Base-by-base conservation (phyloP, 306 rosid genomes). In the Mimosa bimucronata region DNA sequence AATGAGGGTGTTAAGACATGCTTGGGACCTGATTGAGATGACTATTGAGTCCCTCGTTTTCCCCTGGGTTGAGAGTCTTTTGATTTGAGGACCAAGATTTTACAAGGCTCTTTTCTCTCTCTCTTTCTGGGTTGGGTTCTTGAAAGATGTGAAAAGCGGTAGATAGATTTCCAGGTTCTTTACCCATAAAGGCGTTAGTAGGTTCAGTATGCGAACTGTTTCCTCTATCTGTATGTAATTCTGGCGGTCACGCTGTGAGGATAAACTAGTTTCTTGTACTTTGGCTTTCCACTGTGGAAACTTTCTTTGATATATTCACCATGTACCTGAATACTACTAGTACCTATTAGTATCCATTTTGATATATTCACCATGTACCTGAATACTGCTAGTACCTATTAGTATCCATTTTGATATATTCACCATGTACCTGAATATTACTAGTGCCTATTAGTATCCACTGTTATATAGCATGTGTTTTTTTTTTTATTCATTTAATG, bases 121-220 rank as follows among this genome's bases (percentile, higher is more conserved):
- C 25, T 19, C 26, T 52, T n/a, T 5, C 57, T 31, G 55, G 73
- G 71, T 37, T 9, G 74, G 80, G 73, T 76, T 77, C 76, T 21
- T 23, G 40, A 61, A 57, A 79, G 30, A 80, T 29, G 46, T 76
- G 31, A 76, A 76, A 64, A 40, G 68, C 53, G 71, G 80, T 62
- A 74, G 79, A 55, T 73, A 40, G 67, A 64, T 73, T 83, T 80
- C 76, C 86, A 73, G 87, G 89, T 80, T 83, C 75, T 30, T 80
- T 77, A 50, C 61, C 78, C 25, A 23, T 45, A 28, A 46, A 28
- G 7, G 25, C 75, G 28, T 14, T 46, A 46, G 41, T 46, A 10
- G n/a, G 60, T 46, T 14, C 16, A 48, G 74, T 66, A 66, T 60
- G 77, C 69, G 25, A 30, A 72, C 80, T 19, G 62, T 74, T 73